These are phyloP conservation scores for Kwoniella bestiolae DNA, from an alignment of 768 basidiomycete genomes.

Conservation along the genomic window DNA sequence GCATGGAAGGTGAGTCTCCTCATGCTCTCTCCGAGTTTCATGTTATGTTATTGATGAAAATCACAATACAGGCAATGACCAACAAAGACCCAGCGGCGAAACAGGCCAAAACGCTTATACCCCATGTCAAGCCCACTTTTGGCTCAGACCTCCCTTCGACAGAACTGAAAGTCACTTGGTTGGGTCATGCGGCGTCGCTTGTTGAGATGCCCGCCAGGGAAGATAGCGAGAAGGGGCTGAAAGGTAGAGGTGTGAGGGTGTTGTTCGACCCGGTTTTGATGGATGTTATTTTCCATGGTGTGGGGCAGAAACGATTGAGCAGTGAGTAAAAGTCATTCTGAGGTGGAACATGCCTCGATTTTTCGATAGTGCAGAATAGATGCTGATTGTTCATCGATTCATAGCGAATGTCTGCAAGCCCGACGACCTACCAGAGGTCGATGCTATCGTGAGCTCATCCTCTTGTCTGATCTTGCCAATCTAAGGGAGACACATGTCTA, in stretches of 20 bases:
- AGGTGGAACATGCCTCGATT: too few relatives aligned
- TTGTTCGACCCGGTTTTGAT: constrained; percentile 58
- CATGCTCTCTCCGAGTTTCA: not conserved
- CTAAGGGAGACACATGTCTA: not conserved
- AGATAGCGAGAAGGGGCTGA: not conserved
- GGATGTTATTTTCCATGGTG: constrained; percentile 49
- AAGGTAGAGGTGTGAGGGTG: constrained; percentile 49
- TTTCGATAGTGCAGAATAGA: too few relatives aligned
- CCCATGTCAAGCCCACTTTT: constrained; percentile 36
- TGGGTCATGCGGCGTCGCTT: constrained; percentile 58
- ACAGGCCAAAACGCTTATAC: constrained; percentile 27
- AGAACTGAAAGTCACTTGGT: constrained; percentile 46
- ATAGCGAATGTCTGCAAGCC: constrained; percentile 62
- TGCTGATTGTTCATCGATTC: not conserved
- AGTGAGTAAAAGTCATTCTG: constrained; percentile 30
- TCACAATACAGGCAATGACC: not conserved
- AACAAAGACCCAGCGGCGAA: constrained; percentile 19
- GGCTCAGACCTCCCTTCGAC: constrained; percentile 9
- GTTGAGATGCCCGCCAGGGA: constrained; percentile 43
- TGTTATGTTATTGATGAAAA: not conserved
- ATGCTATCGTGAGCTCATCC: constrained; percentile 61
- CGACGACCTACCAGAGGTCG: constrained; percentile 67
- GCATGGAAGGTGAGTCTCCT: constrained; percentile 4
- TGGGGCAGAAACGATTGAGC: constrained; percentile 36
- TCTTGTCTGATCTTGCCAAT: too few relatives aligned